phyloP scores from a whole-genome alignment of 2,329 filamentous ascomycete genomes.

The Trichoderma afroharzianum region DNA sequence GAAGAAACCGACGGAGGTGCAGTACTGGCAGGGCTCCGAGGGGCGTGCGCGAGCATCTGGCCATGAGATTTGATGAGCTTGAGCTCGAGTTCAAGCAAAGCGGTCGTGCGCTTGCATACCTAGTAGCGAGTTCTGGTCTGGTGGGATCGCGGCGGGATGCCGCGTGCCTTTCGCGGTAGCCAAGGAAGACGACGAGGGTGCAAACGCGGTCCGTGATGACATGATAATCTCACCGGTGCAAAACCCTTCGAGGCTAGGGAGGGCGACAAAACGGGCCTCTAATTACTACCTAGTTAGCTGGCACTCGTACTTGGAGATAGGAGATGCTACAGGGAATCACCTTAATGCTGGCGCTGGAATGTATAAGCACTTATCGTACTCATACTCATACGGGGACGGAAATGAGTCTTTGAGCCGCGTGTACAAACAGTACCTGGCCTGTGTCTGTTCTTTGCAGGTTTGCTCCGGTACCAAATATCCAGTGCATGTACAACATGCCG shows the following conservation, averaged over 20 bases:
- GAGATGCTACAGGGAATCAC: neutral
- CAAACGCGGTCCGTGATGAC: conserved; percentile 7
- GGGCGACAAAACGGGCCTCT: neutral
- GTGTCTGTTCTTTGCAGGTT: neutral
- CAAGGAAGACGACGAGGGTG: conserved; percentile 1
- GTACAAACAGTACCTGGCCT: neutral
- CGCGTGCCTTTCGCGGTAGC: conserved; percentile 13
- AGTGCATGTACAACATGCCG: neutral
- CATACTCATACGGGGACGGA: neutral
- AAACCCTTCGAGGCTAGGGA: conserved; percentile 5
- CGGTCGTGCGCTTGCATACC: neutral
- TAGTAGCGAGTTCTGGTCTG: neutral
- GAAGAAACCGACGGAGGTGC: neutral
- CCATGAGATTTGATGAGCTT: neutral
- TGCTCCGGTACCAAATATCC: neutral
- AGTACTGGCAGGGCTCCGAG: neutral
- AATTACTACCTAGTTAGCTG: neutral
- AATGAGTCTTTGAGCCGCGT: neutral
- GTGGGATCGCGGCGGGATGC: conserved; percentile 10
- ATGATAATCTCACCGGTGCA: conserved; percentile 7
- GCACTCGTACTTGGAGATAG: neutral
- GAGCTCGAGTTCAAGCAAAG: neutral
- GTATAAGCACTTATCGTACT: neutral
- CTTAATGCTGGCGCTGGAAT: neutral
- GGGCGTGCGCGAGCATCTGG: neutral